A percentile compares a stretch with the other conserved stretches of the same genome.
These are phyloP conservation scores for Trichoderma oligosporum DNA, from an alignment of 2,329 filamentous ascomycete genomes.

Conservation along the genomic window DNA sequence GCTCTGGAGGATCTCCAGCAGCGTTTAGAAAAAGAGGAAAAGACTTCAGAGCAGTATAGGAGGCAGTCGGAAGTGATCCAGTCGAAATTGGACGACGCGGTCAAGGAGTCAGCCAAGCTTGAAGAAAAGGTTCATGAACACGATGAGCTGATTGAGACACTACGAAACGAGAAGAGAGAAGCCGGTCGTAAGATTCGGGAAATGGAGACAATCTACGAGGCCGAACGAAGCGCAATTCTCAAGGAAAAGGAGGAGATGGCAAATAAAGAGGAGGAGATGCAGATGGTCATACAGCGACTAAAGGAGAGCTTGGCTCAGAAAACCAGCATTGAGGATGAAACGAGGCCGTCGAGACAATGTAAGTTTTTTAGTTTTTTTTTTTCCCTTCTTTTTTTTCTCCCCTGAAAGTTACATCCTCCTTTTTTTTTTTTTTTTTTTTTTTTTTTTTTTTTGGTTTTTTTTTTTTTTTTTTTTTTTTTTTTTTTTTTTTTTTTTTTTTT, in stretches of 20 bases:
- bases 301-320: constrained; percentile 85
- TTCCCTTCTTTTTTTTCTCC: neutral
- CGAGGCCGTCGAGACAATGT: constrained; percentile 57
- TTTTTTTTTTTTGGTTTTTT: no score
- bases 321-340: constrained; percentile 54
- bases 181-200: constrained; percentile 79
- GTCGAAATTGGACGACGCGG: constrained; percentile 77
- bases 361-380: constrained; percentile 27
- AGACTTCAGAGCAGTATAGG: constrained; percentile 70
- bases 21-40: constrained; percentile 76
- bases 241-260: constrained; percentile 89
- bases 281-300: constrained; percentile 81
- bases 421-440: no score
- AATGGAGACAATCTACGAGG: constrained; percentile 88
- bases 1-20: constrained; percentile 81
- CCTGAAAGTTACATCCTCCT: neutral
- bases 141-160: constrained; percentile 74
- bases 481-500: no score
- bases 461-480: no score
- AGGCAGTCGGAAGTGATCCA: constrained; percentile 84
- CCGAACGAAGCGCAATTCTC: constrained; percentile 78
- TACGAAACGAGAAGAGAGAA: constrained; percentile 84
- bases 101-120: constrained; percentile 76
- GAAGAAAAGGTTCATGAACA: constrained; percentile 86
- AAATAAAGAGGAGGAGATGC: constrained; percentile 84